Base-by-base conservation (phyloP, 2,329 filamentous ascomycete genomes). In the Hypoxylon sp. region DNA sequence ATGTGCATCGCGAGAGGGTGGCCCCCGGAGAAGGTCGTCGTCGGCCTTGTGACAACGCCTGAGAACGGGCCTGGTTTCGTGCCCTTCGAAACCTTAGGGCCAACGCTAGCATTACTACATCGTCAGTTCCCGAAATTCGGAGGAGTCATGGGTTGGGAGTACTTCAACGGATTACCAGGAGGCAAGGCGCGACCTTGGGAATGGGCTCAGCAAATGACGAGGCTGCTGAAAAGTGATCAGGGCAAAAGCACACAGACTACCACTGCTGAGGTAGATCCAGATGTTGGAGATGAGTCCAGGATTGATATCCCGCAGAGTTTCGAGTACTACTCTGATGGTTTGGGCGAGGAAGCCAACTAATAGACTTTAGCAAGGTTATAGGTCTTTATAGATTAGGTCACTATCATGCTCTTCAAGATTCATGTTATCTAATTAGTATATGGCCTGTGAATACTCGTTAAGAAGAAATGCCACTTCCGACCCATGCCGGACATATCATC, bases 71-170 rank as follows among this genome's bases (percentile, higher is more conserved):
- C 76, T 78, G 93, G 81, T 63, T 91, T 84, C 76, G 88, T 94
- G 1, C 83, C 86, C 1, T 85, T 88, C 63, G 83, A 86, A 49
- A 78, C 83, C 13, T 80, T 93, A 23, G 83, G 84, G 10, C 81
- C 82, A 17, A 87, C 91, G 19, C 77, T 93, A 48, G 83, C 83
- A 30, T 76, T 83, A 43, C 76, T 94, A 70, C 81, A 85, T 36
- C 78, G 83, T 23, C 85, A 85, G 70, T 91, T 90, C 73, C 84
- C 86, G 2, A 82, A 80, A 1, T 94, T 94, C 75, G 93, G 91
- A 1, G 93, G 93, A 0, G 90, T 95, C 0, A 94, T 94, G 89
- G 92, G 91, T 2, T 95, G 93, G 93, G 93, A 96, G 79, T 95
- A 93, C 75, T 95, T 93, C 80, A 94, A 94, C 79, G 85, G 87